phyloP scores from a whole-genome alignment of 2,329 filamentous ascomycete genomes.

The Akanthomyces muscarius region DNA sequence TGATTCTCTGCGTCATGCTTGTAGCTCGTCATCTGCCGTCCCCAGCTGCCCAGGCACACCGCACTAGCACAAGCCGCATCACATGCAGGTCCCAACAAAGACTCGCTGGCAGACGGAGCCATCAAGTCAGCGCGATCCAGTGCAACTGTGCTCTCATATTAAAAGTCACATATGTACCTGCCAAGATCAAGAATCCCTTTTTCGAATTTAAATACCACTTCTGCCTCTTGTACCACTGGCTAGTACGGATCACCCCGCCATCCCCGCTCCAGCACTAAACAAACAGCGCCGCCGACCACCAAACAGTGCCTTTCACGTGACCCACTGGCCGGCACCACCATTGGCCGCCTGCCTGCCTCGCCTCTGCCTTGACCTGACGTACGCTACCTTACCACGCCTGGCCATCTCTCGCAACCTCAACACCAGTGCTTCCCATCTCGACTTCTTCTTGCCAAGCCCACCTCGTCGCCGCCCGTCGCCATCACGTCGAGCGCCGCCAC shows the following conservation, averaged over 20 bases:
- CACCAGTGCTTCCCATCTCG: background rate
- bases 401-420: slow-evolving; percentile 8
- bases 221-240: background rate
- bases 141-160: background rate
- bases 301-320: background rate
- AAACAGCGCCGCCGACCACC: background rate
- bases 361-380: slow-evolving; percentile 32
- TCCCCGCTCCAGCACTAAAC: background rate
- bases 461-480: slow-evolving; percentile 4
- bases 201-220: background rate
- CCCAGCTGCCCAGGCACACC: background rate
- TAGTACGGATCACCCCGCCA: background rate
- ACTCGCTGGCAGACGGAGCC: slow-evolving; percentile 1
- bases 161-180: background rate
- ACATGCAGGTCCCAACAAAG: slow-evolving; percentile 14
- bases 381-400: slow-evolving; percentile 9
- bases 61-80: slow-evolving; percentile 6
- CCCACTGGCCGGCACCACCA: background rate
- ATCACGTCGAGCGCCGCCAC: slow-evolving; percentile 8
- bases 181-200: background rate
- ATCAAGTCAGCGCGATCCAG: background rate
- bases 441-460: background rate
- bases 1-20: background rate
- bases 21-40: background rate
- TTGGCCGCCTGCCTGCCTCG: background rate